A percentile compares a stretch with the other conserved stretches of the same genome.
Evolutionary conservation across 345 rosid genomes (phyloP).

Genomic region (Excoecaria cochinchinensis): DNA sequence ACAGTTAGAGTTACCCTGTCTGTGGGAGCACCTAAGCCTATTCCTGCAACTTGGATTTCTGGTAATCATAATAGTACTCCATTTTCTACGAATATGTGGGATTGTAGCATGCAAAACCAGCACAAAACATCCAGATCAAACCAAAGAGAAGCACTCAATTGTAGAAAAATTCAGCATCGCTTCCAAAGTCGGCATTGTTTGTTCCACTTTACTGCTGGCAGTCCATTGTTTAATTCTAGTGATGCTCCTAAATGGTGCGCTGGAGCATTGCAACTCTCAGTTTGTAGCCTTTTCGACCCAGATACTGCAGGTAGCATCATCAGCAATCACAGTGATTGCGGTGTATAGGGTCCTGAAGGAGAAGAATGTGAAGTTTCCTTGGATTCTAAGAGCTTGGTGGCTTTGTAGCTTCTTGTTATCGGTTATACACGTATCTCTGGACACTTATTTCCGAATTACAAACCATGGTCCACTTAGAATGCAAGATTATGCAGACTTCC

Average conservation of each 20-base stretch:
- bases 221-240: conserved; percentile 49
- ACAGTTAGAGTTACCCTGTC: conserved; percentile 42
- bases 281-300: conserved; percentile 46
- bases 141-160: conserved; percentile 26
- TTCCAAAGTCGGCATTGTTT: conserved; percentile 41
- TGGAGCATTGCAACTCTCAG: conserved; percentile 40
- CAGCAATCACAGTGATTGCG: conserved; percentile 41
- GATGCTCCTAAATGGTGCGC: conserved; percentile 34
- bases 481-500: conserved; percentile 50
- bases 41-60: conserved; percentile 48
- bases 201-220: conserved; percentile 44
- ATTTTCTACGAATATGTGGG: conserved; percentile 25
- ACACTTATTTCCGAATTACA: conserved; percentile 28
- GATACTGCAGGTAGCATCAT: conserved; percentile 45
- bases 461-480: conserved; percentile 30
- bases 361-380: conserved; percentile 48
- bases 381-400: conserved; percentile 85
- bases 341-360: conserved; percentile 35
- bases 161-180: conserved; percentile 38
- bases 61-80: conserved; percentile 40
- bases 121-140: conserved; percentile 29
- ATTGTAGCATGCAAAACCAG: conserved; percentile 30
- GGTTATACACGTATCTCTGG: conserved; percentile 30
- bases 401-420: conserved; percentile 61
- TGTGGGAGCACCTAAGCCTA: conserved; percentile 57